These are phyloP conservation scores for Phylloporus sp. DNA, from an alignment of 768 basidiomycete species.

Conservation along the genomic window DNA sequence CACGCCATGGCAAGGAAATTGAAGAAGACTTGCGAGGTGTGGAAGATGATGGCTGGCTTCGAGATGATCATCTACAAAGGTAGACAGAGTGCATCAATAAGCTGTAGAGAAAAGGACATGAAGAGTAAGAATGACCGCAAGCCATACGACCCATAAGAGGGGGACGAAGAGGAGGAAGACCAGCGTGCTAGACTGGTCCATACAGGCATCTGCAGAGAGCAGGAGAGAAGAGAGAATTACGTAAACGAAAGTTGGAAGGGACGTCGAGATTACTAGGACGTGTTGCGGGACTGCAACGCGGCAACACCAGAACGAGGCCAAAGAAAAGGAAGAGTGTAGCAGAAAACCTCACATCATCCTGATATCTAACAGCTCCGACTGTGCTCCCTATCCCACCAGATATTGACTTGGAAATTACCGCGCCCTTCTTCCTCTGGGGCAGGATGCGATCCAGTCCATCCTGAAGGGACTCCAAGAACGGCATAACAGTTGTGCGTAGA, in stretches of 20 bases:
- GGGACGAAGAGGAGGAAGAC: slow-evolving; percentile 65
- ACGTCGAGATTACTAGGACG: slow-evolving; percentile 23
- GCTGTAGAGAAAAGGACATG: slow-evolving; percentile 2
- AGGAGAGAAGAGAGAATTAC: slow-evolving; percentile 28
- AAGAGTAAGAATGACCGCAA: slow-evolving; percentile 51
- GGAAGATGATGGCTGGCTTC: slow-evolving; percentile 75
- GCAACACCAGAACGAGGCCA: slow-evolving; percentile 1
- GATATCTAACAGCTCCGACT: slow-evolving; percentile 56
- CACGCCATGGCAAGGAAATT: slow-evolving; percentile 90
- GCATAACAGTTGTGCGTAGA: slow-evolving; percentile 12
- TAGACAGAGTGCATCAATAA: slow-evolving; percentile 15
- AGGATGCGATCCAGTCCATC: slow-evolving; percentile 31
- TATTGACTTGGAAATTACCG: slow-evolving; percentile 31
- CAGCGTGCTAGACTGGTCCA: slow-evolving; percentile 45
- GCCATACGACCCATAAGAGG: slow-evolving; percentile 60
- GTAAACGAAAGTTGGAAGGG: slow-evolving; percentile 24
- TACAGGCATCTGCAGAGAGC: slow-evolving; percentile 31
- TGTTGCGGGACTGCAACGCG: slow-evolving; percentile 14
- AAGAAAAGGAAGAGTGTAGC: neutral
- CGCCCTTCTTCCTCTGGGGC: slow-evolving; percentile 16
- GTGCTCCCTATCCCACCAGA: slow-evolving; percentile 57
- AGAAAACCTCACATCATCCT: slow-evolving; percentile 64
- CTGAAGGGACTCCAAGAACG: slow-evolving; percentile 28
- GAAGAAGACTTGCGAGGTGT: slow-evolving; percentile 82
- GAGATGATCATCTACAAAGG: slow-evolving; percentile 76